Percentiles rank a stretch among this genome's conserved stretches.
These are phyloP conservation scores for Allium fistulosum DNA, from an alignment of 106 monocot species.

Conservation along the genomic window DNA sequence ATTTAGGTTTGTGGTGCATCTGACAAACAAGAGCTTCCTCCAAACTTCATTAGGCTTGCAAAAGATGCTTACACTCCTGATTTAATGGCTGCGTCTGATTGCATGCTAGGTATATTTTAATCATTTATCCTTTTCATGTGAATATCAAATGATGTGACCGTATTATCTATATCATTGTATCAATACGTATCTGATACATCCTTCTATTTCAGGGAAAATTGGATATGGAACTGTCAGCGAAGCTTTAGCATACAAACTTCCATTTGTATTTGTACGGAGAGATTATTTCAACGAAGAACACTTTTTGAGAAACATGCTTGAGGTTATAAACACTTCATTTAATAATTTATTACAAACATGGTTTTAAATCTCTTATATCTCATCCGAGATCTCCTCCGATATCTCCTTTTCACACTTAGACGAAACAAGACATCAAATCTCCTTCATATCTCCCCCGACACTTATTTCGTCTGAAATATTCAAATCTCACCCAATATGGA, in stretches of 20 bases:
- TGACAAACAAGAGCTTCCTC: slow-evolving; percentile 84
- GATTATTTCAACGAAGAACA: slow-evolving; percentile 99
- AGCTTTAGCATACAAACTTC: slow-evolving; percentile 89
- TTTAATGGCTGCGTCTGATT: slow-evolving; percentile 92
- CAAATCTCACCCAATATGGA: too few species aligned
- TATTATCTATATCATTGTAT: neutral
- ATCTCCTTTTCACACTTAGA: too few species aligned
- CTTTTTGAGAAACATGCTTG: slow-evolving; percentile 96
- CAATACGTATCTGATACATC: neutral
- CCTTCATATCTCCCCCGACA: too few species aligned
- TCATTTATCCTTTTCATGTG: neutral
- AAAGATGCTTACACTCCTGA: slow-evolving; percentile 98
- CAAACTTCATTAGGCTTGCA: slow-evolving; percentile 83
- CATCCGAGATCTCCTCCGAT: neutral
- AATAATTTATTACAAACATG: slow-evolving; percentile 1
- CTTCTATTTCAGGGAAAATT: slow-evolving; percentile 71
- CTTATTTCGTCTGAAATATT: too few species aligned
- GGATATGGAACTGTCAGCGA: slow-evolving; percentile 96
- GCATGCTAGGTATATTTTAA: slow-evolving; percentile 79
- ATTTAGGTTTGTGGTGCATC: slow-evolving; percentile 92
- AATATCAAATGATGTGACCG: too few species aligned
- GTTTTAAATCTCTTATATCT: neutral
- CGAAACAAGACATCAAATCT: too few species aligned
- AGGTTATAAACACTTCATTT: slow-evolving; percentile 35
- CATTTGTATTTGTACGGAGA: slow-evolving; percentile 95